Conservation (phyloP, 176 grass and related monocot species). For the Secale cereale region DNA sequence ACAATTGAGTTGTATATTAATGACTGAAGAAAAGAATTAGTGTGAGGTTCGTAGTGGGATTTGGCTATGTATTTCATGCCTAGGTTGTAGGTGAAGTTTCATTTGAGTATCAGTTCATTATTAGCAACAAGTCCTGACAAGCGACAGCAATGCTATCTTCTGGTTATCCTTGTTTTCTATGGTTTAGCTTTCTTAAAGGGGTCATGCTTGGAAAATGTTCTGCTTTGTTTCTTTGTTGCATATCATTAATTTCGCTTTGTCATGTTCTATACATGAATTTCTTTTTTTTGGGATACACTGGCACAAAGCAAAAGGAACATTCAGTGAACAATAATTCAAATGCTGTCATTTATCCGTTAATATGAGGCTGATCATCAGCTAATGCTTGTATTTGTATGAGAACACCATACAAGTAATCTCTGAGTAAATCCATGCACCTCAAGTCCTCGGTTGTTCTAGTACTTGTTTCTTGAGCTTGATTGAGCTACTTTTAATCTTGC, state of each 20-base stretch:
- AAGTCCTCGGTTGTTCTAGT: neutral
- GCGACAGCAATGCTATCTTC: constrained; percentile 1
- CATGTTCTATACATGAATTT: neutral
- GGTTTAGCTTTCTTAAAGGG: neutral
- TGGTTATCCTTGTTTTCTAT: neutral
- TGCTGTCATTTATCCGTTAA: neutral
- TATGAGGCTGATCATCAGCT: neutral
- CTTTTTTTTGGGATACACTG: neutral
- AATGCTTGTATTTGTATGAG: constrained; percentile 10
- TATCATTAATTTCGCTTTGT: neutral
- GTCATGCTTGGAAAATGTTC: neutral
- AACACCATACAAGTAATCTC: neutral
- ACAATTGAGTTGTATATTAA: neutral
- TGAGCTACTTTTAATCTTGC: neutral
- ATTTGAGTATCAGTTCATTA: neutral
- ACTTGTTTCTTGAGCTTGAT: neutral
- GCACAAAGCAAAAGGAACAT: neutral
- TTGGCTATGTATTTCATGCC: neutral
- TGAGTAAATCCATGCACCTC: neutral
- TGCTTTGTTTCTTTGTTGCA: neutral
- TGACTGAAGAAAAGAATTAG: neutral
- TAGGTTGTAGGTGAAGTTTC: constrained; percentile 13
- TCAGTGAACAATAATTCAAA: neutral
- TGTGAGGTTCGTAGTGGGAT: neutral
- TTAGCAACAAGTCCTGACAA: neutral